Base-by-base conservation (phyloP, 2,329 filamentous ascomycete species). In the Neopestalotiopsis sp. region DNA sequence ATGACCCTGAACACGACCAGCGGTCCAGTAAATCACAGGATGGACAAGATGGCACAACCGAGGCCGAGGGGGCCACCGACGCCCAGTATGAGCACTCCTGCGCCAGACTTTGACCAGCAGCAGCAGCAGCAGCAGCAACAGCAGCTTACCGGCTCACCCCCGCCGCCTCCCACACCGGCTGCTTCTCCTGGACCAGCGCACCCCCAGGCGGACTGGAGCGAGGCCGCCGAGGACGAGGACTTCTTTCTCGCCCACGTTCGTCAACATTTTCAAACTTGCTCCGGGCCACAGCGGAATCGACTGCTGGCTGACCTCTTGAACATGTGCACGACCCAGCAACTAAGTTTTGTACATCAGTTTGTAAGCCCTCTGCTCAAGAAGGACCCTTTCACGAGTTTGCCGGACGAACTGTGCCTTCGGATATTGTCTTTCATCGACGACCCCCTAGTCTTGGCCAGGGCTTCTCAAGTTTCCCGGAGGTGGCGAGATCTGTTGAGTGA, bases 361-460 rank as follows among this genome's bases (percentile, higher is more conserved):
- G 95, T 99, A 74, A 95, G 94, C 79, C 96, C 96, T 34, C 84
- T 97, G 71, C 83, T 99, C 72, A 98, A 98, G 82, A 97, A 98
- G 80, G 96, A 99, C 79, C 96, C 96, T 0, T 98, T 99, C 76
- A 94, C 92, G 65, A 93, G 92, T 69, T 87, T 99, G 67, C 96
- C 96, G 0, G 95, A 97, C 77, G 96, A 99, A 81, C 84, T 99
- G 58, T 98, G 95, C 80, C 84, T 99, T 70, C 87, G 94, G 76
- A 93, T 99, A 72, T 86, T 99, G 65, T 97, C 95, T 58, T 99
- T 97, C 79, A 95, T 99, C 77, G 96, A 99, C 76, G 96, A 99
- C 77, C 95, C 96, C 1, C 96, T 95, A 79, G 97, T 97, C 2
- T 87, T 99, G 61, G 95, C 95, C 53, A 89, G 96, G 78, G 93